Conservation (phyloP, 106 monocot species). For the Dendrobium officinale region DNA sequence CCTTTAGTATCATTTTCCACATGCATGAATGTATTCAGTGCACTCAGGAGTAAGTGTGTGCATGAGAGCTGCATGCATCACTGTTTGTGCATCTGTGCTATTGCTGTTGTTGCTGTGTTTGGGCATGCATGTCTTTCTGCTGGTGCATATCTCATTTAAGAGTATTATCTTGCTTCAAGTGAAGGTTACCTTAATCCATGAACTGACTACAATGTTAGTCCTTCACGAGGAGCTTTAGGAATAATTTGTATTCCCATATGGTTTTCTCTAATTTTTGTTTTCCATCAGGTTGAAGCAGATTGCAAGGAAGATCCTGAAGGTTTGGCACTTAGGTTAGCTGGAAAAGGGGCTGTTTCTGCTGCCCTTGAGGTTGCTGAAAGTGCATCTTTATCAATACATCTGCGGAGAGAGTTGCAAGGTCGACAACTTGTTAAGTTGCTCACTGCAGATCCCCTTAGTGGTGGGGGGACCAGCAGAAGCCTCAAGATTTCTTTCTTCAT, state of each 20-base stretch:
- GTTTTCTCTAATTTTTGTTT: conserved; percentile 4
- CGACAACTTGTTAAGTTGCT: conserved; percentile 92
- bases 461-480: conserved; percentile 90
- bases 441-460: conserved; percentile 84
- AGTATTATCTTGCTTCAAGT: not conserved
- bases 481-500: conserved; percentile 86
- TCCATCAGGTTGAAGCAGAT: conserved; percentile 73
- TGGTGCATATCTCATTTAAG: not conserved
- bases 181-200: not conserved
- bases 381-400: conserved; percentile 68
- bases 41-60: not conserved
- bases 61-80: not conserved
- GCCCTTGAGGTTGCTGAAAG: conserved; percentile 92
- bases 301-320: conserved; percentile 89
- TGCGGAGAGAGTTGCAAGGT: conserved; percentile 87
- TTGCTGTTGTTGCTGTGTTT: not conserved
- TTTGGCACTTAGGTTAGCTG: conserved; percentile 77
- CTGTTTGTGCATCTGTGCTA: not conserved
- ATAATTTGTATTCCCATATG: not conserved
- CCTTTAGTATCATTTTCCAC: not conserved
- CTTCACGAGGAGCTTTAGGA: not conserved
- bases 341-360: conserved; percentile 90
- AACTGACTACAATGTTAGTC: not conserved
- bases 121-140: not conserved
- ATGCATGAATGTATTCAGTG: not conserved